Evolutionary conservation across 2,329 filamentous ascomycete genomes (phyloP), one percentile per base, ranked within the genome.

Genomic region (Cytospora mali): DNA sequence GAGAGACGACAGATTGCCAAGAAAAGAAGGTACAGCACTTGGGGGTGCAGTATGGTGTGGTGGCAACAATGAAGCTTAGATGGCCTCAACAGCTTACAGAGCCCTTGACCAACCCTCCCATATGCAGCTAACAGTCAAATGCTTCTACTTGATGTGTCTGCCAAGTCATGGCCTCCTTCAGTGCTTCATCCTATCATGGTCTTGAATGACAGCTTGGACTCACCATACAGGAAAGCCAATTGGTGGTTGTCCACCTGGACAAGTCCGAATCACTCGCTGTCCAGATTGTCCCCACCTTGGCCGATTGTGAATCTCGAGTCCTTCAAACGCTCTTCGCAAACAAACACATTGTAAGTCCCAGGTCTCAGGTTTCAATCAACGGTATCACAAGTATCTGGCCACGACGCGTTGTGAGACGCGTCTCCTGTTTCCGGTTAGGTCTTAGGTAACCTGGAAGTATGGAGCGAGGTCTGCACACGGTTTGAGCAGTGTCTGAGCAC

Each of bases 321-420:
- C 6, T 23, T 46, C 9, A 23, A 11, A 21, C 23, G 42, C 1
- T 10, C 10, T 46, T 23, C 10, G 18, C 21, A 21, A 23, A 11
- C 42, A 46, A 46, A 46, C n/a, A 23, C n/a, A 21, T 23, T 21
- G n/a, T 23, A 11, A 13, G n/a, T 46, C 42, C 42, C 7, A 46
- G n/a, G 10, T 10, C n/a, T 11, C 7, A 7, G 7, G 1, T 21
- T 21, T 46, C 42, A 13, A 46, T 46, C 10, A 23, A 21, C n/a
- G 42, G 21, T 13, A 46, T 46, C 10, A 23, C 11, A 9, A n/a
- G 21, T 13, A n/a, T 46, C 14, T 46, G 42, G 11, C 42, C n/a
- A n/a, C 10, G 18, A 11, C 58, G 28, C 35, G 50, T 48, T 48
- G 31, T 28, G 16, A 60, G 58, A 60, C 50, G 58, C 58, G 58